phyloP scores from a whole-genome alignment of 345 rosid species.

The Atalantia buxifolia region DNA sequence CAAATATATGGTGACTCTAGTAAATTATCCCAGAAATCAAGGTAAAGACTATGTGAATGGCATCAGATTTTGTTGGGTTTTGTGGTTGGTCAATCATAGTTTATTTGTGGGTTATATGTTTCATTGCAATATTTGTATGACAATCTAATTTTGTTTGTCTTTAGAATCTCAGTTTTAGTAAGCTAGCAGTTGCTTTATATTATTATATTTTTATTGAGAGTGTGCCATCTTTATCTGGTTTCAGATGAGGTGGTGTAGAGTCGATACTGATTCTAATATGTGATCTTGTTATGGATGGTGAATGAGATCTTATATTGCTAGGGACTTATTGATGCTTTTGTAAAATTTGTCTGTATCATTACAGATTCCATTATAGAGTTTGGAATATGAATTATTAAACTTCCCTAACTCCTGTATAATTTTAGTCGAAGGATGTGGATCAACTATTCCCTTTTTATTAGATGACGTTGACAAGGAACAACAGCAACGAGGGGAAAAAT shows the following conservation, averaged over 20 bases:
- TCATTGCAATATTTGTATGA: background rate
- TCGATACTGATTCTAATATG: background rate
- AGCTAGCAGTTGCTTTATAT: too few relatives aligned
- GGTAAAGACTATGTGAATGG: constrained; percentile 29
- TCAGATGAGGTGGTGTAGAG: background rate
- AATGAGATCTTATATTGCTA: background rate
- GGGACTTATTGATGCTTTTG: background rate
- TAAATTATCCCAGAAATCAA: constrained; percentile 29
- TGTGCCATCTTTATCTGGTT: too few relatives aligned
- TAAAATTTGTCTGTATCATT: background rate
- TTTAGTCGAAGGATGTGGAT: background rate
- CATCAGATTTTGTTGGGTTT: background rate
- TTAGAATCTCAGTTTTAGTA: background rate
- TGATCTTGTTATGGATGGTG: background rate
- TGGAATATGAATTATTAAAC: background rate
- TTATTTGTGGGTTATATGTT: background rate
- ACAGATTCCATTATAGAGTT: background rate
- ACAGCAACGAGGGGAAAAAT: background rate
- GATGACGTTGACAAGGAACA: background rate
- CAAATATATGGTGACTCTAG: constrained; percentile 48
- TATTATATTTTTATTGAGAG: too few relatives aligned
- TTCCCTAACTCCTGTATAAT: background rate
- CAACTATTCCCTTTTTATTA: background rate
- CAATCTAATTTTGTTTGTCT: background rate
- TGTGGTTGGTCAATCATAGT: background rate